phyloP scores from a whole-genome alignment of 2,329 filamentous ascomycete genomes.

The Phaeosphaeriaceae sp. region DNA sequence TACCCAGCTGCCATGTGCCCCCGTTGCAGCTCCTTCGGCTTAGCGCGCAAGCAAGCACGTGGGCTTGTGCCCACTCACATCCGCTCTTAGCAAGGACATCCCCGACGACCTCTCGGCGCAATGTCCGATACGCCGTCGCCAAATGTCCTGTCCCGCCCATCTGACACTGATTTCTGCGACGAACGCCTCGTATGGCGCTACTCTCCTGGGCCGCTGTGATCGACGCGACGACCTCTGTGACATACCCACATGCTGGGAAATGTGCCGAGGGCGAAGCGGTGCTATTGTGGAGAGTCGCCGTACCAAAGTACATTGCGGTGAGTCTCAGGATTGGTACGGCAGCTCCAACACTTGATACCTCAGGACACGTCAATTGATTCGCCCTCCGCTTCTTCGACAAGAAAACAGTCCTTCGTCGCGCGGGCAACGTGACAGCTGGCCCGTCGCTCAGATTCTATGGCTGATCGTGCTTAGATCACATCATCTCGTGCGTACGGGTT shows the following conservation, averaged over 20 bases:
- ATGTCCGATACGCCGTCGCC: slow-evolving; percentile 13
- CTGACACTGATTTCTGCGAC: slow-evolving; percentile 9
- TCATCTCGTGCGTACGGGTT: slow-evolving; percentile 8
- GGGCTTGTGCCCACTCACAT: slow-evolving; percentile 8
- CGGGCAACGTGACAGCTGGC: slow-evolving; percentile 28
- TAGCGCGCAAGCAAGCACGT: slow-evolving; percentile 12
- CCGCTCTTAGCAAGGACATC: slow-evolving; percentile 13
- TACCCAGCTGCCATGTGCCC: slow-evolving; percentile 21
- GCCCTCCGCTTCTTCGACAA: slow-evolving; percentile 16
- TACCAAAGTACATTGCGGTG: slow-evolving; percentile 22
- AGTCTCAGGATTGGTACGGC: slow-evolving; percentile 18
- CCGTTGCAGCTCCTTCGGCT: slow-evolving; percentile 17
- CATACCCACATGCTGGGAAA: slow-evolving; percentile 10
- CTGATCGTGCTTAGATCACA: slow-evolving; percentile 6
- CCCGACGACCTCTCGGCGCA: slow-evolving; percentile 3
- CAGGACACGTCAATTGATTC: slow-evolving; percentile 28
- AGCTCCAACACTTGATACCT: neutral
- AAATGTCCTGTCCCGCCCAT: slow-evolving; percentile 7
- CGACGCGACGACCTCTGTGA: slow-evolving; percentile 10
- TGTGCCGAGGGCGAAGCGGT: slow-evolving; percentile 16
- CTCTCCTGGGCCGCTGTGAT: slow-evolving; percentile 11
- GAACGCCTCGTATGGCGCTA: slow-evolving; percentile 8
- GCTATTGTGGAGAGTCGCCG: slow-evolving; percentile 17
- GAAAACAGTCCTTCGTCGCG: slow-evolving; percentile 7
- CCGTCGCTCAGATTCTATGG: slow-evolving; percentile 4